phyloP scores from a whole-genome alignment of 805 yeast genomes.

The Ogataea glucozyma region DNA sequence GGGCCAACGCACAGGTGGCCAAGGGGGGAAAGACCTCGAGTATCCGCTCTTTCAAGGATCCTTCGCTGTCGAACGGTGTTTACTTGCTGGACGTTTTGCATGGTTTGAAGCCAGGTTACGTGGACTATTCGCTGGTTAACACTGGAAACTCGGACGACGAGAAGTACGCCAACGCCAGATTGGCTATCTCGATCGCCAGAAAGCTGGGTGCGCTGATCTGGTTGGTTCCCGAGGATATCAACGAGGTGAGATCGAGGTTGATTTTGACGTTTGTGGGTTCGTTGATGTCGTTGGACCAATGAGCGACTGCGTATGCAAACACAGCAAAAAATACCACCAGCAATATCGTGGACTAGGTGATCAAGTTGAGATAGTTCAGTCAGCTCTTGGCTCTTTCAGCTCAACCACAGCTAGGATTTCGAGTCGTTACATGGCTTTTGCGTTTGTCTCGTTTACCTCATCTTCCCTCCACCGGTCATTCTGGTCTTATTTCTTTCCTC shows the following conservation, averaged over 20 bases:
- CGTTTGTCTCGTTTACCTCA: too few species aligned
- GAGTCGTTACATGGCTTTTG: too few species aligned
- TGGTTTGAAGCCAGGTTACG: slow-evolving; percentile 96
- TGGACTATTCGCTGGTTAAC: slow-evolving; percentile 88
- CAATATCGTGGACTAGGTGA: too few species aligned
- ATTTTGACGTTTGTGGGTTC: slow-evolving; percentile 94
- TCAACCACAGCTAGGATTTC: too few species aligned
- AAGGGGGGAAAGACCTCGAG: slow-evolving; percentile 79
- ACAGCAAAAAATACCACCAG: too few species aligned
- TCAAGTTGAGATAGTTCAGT: too few species aligned
- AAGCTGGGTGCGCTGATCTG: slow-evolving; percentile 96
- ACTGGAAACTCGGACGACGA: slow-evolving; percentile 82
- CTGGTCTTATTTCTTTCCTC: too few species aligned
- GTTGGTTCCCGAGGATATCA: slow-evolving; percentile 99
- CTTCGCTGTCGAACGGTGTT: slow-evolving; percentile 71
- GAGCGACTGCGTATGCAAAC: slow-evolving; percentile 9
- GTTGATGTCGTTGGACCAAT: slow-evolving; percentile 66
- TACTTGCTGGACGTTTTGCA: slow-evolving; percentile 87
- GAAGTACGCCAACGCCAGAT: slow-evolving; percentile 88
- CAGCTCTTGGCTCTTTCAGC: too few species aligned
- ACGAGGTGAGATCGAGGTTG: slow-evolving; percentile 91
- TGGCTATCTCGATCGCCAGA: slow-evolving; percentile 98
- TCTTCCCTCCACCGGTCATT: too few species aligned
- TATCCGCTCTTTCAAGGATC: slow-evolving; percentile 84
- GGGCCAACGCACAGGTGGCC: slow-evolving; percentile 87